Evolutionary conservation across 2,329 filamentous ascomycete genomes (phyloP).

Genomic region (Verticillium dahliae): DNA sequence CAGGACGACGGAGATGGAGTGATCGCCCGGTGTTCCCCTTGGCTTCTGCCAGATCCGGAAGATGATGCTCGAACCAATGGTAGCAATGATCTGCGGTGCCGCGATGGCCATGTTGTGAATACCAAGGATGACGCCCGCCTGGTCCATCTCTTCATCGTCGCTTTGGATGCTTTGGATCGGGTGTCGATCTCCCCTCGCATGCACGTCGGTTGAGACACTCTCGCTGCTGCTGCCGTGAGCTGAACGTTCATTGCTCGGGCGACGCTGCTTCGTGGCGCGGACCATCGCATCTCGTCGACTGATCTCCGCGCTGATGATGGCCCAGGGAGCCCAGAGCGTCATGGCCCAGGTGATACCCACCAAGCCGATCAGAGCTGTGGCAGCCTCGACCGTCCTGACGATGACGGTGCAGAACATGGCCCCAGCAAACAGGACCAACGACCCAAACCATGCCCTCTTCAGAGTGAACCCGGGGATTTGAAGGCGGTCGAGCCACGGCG

Average conservation of each 20-base stretch:
- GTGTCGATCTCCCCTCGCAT: background rate
- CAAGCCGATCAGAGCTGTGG: constrained; percentile 70
- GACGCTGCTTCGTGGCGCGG: constrained; percentile 28
- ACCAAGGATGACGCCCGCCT: constrained; percentile 84
- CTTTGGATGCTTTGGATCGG: constrained; percentile 4
- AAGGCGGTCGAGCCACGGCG: constrained; percentile 50
- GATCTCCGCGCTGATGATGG: constrained; percentile 90
- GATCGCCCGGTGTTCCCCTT: constrained; percentile 74
- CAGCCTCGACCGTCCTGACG: constrained; percentile 62
- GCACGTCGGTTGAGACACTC: background rate
- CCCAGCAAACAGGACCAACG: constrained; percentile 74
- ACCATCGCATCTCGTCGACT: constrained; percentile 65
- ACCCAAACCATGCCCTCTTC: constrained; percentile 78
- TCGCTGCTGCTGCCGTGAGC: background rate
- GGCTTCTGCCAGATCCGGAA: constrained; percentile 86
- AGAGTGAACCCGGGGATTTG: constrained; percentile 81
- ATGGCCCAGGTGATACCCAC: constrained; percentile 90
- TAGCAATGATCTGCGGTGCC: constrained; percentile 85
- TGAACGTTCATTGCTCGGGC: background rate
- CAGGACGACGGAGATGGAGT: constrained; percentile 80
- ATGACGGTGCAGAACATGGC: constrained; percentile 82
- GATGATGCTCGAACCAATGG: constrained; percentile 73
- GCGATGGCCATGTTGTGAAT: constrained; percentile 96
- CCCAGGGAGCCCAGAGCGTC: constrained; percentile 91
- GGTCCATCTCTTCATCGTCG: constrained; percentile 58